Conservation (phyloP, 2,329 filamentous ascomycete genomes). For the Colletotrichum somersetense region DNA sequence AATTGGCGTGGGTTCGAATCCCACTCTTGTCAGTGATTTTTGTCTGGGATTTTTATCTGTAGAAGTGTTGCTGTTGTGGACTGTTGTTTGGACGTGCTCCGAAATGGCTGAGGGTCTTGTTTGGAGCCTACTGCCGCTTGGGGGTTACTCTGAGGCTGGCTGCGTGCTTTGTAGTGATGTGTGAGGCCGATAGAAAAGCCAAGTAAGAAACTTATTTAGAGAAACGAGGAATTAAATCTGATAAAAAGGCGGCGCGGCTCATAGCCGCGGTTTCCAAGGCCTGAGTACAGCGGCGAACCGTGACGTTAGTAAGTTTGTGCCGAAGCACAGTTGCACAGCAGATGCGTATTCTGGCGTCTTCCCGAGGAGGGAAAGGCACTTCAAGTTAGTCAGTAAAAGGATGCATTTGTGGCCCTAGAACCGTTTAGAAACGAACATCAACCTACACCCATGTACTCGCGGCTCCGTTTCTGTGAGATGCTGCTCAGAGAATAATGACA, state of each 20-base stretch:
- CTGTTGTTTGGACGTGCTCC: too few relatives aligned
- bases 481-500: neutral
- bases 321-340: neutral
- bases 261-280: neutral
- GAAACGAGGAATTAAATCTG: neutral
- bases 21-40: constrained; percentile 23
- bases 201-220: neutral
- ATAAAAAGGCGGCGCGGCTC: neutral
- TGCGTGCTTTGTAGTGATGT: neutral
- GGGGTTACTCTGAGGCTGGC: neutral
- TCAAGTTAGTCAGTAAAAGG: neutral
- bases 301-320: neutral
- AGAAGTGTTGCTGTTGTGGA: neutral
- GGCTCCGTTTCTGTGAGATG: neutral
- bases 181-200: neutral
- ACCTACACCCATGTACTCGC: neutral
- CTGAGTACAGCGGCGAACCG: too few relatives aligned
- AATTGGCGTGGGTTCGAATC: constrained; percentile 29
- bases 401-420: neutral
- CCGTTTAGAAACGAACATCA: neutral
- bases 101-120: neutral
- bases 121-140: too few relatives aligned
- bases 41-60: neutral
- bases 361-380: neutral
- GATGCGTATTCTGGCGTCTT: too few relatives aligned